Conservation (phyloP, 1,284 basidiomycete species). For the Phaffia rhodozyma region DNA sequence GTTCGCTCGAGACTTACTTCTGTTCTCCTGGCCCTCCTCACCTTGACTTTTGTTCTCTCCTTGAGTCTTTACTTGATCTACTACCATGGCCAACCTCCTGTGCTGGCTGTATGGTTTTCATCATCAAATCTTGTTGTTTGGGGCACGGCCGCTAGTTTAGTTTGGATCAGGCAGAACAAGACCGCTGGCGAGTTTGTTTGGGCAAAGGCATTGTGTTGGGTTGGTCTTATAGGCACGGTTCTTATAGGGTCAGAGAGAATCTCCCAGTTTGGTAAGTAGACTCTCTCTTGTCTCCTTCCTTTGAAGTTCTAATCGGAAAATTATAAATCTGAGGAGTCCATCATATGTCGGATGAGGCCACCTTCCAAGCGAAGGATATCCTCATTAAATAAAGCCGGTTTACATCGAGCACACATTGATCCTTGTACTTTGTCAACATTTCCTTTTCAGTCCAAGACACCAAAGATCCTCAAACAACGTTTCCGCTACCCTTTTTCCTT, state of each 20-base stretch:
- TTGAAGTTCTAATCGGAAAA: neutral
- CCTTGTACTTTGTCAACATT: neutral
- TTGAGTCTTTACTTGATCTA: neutral
- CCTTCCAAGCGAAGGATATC: neutral
- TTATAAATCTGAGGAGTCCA: neutral
- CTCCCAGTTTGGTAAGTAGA: slow-evolving; percentile 3
- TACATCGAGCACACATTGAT: neutral
- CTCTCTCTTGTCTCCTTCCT: no score
- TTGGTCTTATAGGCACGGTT: neutral
- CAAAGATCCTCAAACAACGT: neutral
- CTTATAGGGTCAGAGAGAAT: neutral
- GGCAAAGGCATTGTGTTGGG: slow-evolving; percentile 5
- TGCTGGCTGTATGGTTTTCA: neutral
- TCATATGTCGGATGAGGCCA: neutral
- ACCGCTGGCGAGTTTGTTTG: neutral
- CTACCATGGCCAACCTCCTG: neutral
- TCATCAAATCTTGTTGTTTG: neutral
- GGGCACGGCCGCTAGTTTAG: neutral
- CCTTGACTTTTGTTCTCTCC: neutral
- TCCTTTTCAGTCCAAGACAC: neutral
- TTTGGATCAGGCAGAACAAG: neutral
- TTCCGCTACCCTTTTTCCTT: slow-evolving; percentile 5
- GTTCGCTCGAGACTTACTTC: neutral
- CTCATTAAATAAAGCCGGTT: neutral
- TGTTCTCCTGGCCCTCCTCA: neutral